Evolutionary conservation across 1,284 basidiomycete genomes (phyloP).

Genomic region (Melampsora occidentalis): DNA sequence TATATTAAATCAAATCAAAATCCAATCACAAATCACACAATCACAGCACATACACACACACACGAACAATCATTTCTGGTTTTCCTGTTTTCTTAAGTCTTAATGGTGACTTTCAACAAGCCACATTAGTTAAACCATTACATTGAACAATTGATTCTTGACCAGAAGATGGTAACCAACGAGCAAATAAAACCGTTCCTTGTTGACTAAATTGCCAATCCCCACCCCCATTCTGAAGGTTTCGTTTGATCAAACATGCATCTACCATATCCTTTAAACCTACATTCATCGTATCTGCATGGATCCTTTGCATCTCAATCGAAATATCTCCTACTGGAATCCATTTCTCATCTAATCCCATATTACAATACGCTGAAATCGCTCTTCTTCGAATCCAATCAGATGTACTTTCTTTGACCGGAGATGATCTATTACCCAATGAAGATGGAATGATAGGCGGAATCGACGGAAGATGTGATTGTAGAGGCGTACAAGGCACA

Average conservation of each 20-base stretch:
- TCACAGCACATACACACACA: background rate
- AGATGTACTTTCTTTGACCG: conserved; percentile 21
- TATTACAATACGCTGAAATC: conserved; percentile 41
- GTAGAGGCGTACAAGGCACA: background rate
- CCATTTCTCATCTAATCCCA: conserved; percentile 39
- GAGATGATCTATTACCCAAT: background rate
- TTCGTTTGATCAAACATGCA: conserved; percentile 35
- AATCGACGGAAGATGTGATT: conserved; percentile 12
- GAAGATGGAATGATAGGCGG: background rate
- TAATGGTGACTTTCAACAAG: background rate
- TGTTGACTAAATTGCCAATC: conserved; percentile 43
- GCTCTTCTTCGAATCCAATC: conserved; percentile 38
- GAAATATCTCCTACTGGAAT: conserved; percentile 37
- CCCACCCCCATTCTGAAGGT: conserved; percentile 33
- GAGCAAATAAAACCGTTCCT: conserved; percentile 26
- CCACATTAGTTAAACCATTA: background rate
- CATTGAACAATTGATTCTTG: conserved; percentile 11
- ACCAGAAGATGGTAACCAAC: conserved; percentile 33
- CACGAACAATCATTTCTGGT: background rate
- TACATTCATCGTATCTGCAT: conserved; percentile 28
- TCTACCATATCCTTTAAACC: conserved; percentile 41
- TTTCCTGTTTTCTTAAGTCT: background rate
- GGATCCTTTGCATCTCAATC: conserved; percentile 40
- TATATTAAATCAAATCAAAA: background rate
- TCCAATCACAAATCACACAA: background rate